Evolutionary conservation across 176 grass and related monocot genomes (phyloP), one percentile per base, ranked within the genome.

Genomic region (Zizania latifolia): DNA sequence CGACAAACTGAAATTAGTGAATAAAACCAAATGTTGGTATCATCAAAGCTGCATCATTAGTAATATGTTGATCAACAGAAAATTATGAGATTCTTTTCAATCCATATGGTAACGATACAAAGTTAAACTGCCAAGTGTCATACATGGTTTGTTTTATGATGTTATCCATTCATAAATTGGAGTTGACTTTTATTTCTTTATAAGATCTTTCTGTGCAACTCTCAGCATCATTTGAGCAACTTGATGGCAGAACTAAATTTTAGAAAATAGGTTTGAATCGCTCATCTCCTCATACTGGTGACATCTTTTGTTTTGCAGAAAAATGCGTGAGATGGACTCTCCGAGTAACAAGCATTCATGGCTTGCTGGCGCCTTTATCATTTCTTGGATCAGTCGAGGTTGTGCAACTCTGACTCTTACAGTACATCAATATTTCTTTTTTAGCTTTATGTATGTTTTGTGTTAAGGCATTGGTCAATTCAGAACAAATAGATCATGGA

Each of bases 371-470:
- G 72, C 86, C 88, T 39, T 78, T 97, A 68, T 65, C 91, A 21
- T 97, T 97, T 89, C 86, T 97, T 55, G 84, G 84, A 39, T 97
- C 94, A 57, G 55, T 97, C 43, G 81, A 93, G 94, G 94, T 97
- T 87, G 59, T 79, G 37, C 15, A 75, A 65, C 36, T 15, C 3
- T 27, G 31, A 56, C 62, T 14, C 43, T n/a, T n/a, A 67, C 31
- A 83, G 80, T 78, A 31, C 76, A 19, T 76, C 10, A 48, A 76
- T 16, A 76, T 70, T 70, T 53, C 10, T 65, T 67, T 13, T 82
- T 56, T 70, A 32, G 11, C 26, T 68, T 41, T 58, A 46, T 77
- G 43, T 62, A 37, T 22, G 48, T 65, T 32, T 22, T 13, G 12
- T 53, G 58, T 64, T 63, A 61, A 35, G 28, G 21, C 35, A 45